Conservation (phyloP, 1,284 basidiomycete species). For the Caloboletus inedulis region DNA sequence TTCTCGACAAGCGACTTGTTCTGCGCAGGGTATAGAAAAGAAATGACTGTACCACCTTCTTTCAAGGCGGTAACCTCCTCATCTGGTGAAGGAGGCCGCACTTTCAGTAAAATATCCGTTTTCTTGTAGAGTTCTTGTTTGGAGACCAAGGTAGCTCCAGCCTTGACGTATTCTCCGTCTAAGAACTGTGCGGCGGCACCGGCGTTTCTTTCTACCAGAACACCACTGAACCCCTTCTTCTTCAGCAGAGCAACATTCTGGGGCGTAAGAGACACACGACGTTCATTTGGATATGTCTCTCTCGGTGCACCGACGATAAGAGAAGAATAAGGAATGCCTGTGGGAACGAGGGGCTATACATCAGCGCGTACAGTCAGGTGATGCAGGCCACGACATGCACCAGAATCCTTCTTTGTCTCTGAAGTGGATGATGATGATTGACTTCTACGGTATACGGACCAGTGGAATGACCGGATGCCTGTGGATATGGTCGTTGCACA, state of each 20-base stretch:
- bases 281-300: constrained; percentile 72
- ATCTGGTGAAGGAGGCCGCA: constrained; percentile 65
- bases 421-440: constrained; percentile 8
- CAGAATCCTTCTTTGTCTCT: constrained; percentile 26
- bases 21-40: constrained; percentile 80
- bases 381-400: constrained; percentile 14
- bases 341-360: neutral
- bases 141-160: constrained; percentile 73
- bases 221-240: constrained; percentile 75
- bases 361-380: constrained; percentile 4
- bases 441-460: constrained; percentile 26
- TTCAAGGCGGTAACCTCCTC: constrained; percentile 60
- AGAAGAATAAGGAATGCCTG: constrained; percentile 67
- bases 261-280: constrained; percentile 77
- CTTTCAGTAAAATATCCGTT: constrained; percentile 79
- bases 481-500: neutral
- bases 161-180: constrained; percentile 72
- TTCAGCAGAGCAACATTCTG: constrained; percentile 67
- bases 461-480: constrained; percentile 34
- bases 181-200: constrained; percentile 72
- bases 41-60: constrained; percentile 73
- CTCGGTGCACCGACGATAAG: constrained; percentile 75
- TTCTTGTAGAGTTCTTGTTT: constrained; percentile 58
- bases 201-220: constrained; percentile 72
- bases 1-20: constrained; percentile 71